A percentile compares a stretch with the other conserved stretches of the same genome.
phyloP scores from a whole-genome alignment of 1,284 basidiomycete species.

The Microbotryum violaceum region DNA sequence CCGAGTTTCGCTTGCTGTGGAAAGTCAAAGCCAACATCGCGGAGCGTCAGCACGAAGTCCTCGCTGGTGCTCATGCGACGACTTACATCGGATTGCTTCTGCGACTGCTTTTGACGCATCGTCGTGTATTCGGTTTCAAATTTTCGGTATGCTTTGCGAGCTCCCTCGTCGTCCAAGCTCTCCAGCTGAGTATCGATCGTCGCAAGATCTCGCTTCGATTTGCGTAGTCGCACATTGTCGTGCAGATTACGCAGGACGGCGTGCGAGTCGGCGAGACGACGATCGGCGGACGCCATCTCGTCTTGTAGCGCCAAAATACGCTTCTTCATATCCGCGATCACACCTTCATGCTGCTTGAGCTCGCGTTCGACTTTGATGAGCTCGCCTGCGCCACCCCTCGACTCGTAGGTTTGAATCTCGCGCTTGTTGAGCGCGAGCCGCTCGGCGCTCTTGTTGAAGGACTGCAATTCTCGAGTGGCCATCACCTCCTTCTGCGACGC shows the following conservation, averaged over 20 bases:
- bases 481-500: conserved; percentile 49
- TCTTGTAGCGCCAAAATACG: conserved; percentile 49
- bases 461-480: conserved; percentile 54
- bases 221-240: conserved; percentile 75
- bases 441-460: conserved; percentile 59
- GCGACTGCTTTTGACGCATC: conserved; percentile 52
- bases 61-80: not conserved
- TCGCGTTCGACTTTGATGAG: conserved; percentile 57
- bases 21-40: not conserved
- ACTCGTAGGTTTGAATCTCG: conserved; percentile 59
- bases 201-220: conserved; percentile 59
- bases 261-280: conserved; percentile 40
- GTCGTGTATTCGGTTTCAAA: conserved; percentile 72
- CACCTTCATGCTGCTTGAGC: conserved; percentile 46
- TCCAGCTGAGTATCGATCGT: conserved; percentile 66
- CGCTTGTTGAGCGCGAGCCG: conserved; percentile 46
- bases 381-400: conserved; percentile 57
- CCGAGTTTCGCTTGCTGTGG: conserved; percentile 66
- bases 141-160: conserved; percentile 66
- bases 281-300: conserved; percentile 46
- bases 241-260: conserved; percentile 56
- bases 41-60: too few relatives aligned
- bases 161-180: conserved; percentile 67
- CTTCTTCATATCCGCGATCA: conserved; percentile 34
- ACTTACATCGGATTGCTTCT: conserved; percentile 56